Evolutionary conservation across 208 protist genomes (phyloP).

Genomic region (Leishmania guyanensis): DNA sequence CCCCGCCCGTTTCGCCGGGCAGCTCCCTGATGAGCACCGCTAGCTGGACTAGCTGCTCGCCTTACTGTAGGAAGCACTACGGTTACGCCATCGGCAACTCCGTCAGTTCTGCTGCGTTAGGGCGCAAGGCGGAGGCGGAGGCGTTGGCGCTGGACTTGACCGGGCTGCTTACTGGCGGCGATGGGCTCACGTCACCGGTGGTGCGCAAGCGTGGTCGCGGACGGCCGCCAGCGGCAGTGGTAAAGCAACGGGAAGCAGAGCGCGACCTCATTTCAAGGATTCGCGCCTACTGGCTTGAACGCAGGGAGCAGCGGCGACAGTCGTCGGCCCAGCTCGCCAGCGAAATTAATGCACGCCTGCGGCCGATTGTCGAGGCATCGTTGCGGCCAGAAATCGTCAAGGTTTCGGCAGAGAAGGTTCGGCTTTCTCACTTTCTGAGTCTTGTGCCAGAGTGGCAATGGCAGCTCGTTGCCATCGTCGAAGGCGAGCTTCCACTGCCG

Average conservation of each 20-base stretch:
- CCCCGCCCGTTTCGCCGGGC: not conserved
- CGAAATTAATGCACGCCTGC: slow-evolving; percentile 48
- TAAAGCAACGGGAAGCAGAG: slow-evolving; percentile 42
- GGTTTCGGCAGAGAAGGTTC: slow-evolving; percentile 55
- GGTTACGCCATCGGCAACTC: slow-evolving; percentile 34
- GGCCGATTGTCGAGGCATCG: slow-evolving; percentile 50
- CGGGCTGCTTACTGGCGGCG: slow-evolving; percentile 34
- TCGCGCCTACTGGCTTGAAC: slow-evolving; percentile 66
- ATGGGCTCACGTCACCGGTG: slow-evolving; percentile 26
- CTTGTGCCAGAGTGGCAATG: slow-evolving; percentile 86
- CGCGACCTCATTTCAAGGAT: slow-evolving; percentile 35
- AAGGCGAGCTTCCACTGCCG: slow-evolving; percentile 68
- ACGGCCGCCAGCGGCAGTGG: slow-evolving; percentile 41
- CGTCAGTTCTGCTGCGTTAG: slow-evolving; percentile 35
- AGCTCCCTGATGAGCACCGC: not conserved
- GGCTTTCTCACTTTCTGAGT: slow-evolving; percentile 69
- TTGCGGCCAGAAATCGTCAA: slow-evolving; percentile 77
- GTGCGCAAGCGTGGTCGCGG: slow-evolving; percentile 46
- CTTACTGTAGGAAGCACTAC: slow-evolving; percentile 74
- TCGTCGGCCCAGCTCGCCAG: slow-evolving; percentile 38
- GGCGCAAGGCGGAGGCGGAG: slow-evolving; percentile 45
- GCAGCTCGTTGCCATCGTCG: slow-evolving; percentile 53
- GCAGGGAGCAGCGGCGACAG: slow-evolving; percentile 38
- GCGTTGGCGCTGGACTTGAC: slow-evolving; percentile 49
- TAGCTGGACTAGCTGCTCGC: slow-evolving; percentile 53